Evolutionary conservation across 352 stramenopile species (phyloP), one percentile per base, ranked within the genome.

Genomic region (Phytopythium oedochilum): DNA sequence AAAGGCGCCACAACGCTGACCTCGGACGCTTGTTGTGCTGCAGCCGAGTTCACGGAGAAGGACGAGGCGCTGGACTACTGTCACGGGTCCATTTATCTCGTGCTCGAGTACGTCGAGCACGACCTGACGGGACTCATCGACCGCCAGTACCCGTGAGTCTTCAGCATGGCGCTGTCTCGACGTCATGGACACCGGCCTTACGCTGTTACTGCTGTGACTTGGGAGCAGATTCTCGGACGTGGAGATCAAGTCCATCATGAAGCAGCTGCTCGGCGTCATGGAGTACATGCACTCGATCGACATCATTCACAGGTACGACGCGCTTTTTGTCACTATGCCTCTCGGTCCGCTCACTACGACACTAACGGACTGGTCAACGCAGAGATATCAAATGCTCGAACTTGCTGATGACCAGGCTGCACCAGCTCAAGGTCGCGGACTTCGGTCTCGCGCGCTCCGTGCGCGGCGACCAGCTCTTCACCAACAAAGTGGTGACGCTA

Each of bases 401-500:
- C 45, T 36, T 96, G 14, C 59, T 96, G 28, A 70, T 96, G 54
- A 96, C 83, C 0, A 80, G 71, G 23, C 76, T 78, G 45, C 81
- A 92, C 46, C 42, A 92, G 40, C 77, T 96, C 10, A 96, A 96
- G 53, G 81, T 96, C 8, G 83, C 86, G 5, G 86, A 96, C 52
- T 96, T 94, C 64, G 86, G 86, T 1, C 71, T 96, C 0, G 83
- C 86, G n/a, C 82, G 86, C 22, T 94, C 86, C 0, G 86, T 94
- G 56, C 79, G 79, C 29, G 86, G 84, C 26, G 86, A 96, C 44
- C 80, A 93, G 56, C 66, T 91, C 9, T 96, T 94, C 55, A 98
- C 93, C 12, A 97, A 98, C 83, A 98, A 98, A 59, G 95, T 98
- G 3, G 94, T 97, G 14, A 98, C 95, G 29, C 68, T 97, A 10